Evolutionary conservation across 1,139 yeast species (phyloP), one percentile per base, ranked within the genome.

Genomic region (Candida mesenterica): DNA sequence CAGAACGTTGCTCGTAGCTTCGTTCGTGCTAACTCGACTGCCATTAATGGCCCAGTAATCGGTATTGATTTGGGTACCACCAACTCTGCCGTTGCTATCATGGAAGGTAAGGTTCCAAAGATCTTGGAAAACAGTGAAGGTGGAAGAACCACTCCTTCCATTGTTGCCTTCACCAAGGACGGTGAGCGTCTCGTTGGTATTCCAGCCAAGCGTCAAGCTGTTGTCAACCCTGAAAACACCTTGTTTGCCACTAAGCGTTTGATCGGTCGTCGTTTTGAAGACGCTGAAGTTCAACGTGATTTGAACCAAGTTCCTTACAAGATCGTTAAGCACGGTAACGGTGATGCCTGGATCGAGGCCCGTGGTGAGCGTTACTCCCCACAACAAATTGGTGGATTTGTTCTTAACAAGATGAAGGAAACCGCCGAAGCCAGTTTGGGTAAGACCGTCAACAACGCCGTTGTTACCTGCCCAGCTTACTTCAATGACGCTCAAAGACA

Each of bases 41-140:
- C 50, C 49, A 75, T 70, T 57, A 70, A 70, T 53, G 89, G 89
- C 40, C 77, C 90, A 55, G 97, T 92, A 43, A 90, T 92, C 59
- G 98, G 98, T 77, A 90, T 92, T 62, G 98, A 92, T 74, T 79
- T 92, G 65, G 98, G 98, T 74, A 92, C 97, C 67, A 92, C 97
- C 68, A 92, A 92, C 80, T 92, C 98, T 40, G 97, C 98, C 42
- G 98, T 92, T 48, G 98, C 98, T 44, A 73, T 92, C 49, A 90
- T 92, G 96, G 95, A 88, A 69, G 98, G 98, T 64, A 86, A 88
- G 70, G 71, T 83, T 43, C 97, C 98, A 56, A 88, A 88, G 73
- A 95, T 94, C 56, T 85, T 92, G 56, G 97, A 90, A 75, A 92
- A 92, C 72, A 85, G 96, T 44, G 98, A 92, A 75, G 98, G 98